Evolutionary conservation across 495 filamentous ascomycete species (phyloP), one percentile per base, ranked within the genome.

Genomic region (Pseudomonodictys pantanalensis): DNA sequence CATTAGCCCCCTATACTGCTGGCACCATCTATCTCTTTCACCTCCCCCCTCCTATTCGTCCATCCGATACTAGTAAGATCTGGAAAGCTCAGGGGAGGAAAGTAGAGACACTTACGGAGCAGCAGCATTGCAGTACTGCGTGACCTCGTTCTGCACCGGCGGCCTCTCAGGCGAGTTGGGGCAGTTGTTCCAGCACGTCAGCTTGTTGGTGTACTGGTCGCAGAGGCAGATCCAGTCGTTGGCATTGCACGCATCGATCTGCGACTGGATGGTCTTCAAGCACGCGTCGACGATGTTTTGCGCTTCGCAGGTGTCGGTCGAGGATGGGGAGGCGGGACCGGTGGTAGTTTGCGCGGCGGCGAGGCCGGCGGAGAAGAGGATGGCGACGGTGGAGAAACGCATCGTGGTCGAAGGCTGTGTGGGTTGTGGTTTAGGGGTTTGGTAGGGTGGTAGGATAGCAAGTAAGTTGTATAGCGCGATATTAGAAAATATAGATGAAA

Each of bases 161-260:
- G 45, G 0, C 10, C 24, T 35, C 23, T 56, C 52, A 7, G 53
- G 46, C 29, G 48, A 29, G 30, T 52, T 18, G 12, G 69, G 67
- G 68, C 71, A 73, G 68, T 70, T 70, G 65, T 73, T 70, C 55
- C 66, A 73, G 69, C 71, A 69, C 43, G 65, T 69, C 53, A 71
- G 22, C 29, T 71, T 58, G 50, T 63, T 62, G 29, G 60, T 60
- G 52, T 68, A 66, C 20, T 67, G 29, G 11, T 59, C 51, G 64
- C 71, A 73, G 2, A 72, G 43, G 65, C 71, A 73, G 43, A 63
- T 59, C 68, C 68, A 73, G 64, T 72, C 71, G 49, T 66, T 72
- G 45, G 39, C 52, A 3, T 42, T 38, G 68, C 71, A 73, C 22
- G 51, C 42, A 25, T 63, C 50, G 60, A 71, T 41, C 41, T 68